Conservation (phyloP, 345 rosid species). For the Psidium guajava region DNA sequence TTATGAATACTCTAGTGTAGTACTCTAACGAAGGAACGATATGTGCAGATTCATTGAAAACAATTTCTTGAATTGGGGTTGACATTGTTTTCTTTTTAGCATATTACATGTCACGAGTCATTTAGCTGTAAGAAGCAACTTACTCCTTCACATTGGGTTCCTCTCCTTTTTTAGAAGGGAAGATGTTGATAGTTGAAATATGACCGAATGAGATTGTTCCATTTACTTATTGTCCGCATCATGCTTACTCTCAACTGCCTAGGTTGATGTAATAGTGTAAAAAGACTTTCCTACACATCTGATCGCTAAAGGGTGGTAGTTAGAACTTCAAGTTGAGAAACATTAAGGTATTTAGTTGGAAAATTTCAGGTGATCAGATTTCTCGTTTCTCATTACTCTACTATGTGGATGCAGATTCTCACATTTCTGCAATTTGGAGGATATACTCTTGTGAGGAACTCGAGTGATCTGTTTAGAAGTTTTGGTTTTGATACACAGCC, state of each 20-base stretch:
- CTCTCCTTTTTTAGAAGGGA: neutral
- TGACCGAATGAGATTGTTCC: neutral
- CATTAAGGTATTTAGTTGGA: neutral
- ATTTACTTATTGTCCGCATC: neutral
- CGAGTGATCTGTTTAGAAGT: slow-evolving; percentile 84
- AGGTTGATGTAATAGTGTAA: neutral
- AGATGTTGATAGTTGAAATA: neutral
- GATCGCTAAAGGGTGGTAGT: neutral
- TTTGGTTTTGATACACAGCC: slow-evolving; percentile 96
- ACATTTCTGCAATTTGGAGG: slow-evolving; percentile 92
- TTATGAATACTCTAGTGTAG: neutral
- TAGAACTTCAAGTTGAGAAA: neutral
- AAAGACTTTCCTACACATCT: neutral
- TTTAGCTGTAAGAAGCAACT: neutral
- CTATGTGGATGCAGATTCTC: slow-evolving; percentile 46
- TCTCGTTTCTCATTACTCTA: neutral
- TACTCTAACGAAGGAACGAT: neutral
- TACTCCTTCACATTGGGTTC: neutral
- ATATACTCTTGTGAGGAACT: slow-evolving; percentile 95
- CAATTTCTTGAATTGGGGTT: neutral
- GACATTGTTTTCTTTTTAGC: neutral
- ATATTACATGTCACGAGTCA: neutral
- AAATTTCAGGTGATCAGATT: neutral
- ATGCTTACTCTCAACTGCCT: neutral
- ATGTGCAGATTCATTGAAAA: neutral